phyloP scores from a whole-genome alignment of 129 eudicot genomes.

The Chrysanthemum lavandulifolium region DNA sequence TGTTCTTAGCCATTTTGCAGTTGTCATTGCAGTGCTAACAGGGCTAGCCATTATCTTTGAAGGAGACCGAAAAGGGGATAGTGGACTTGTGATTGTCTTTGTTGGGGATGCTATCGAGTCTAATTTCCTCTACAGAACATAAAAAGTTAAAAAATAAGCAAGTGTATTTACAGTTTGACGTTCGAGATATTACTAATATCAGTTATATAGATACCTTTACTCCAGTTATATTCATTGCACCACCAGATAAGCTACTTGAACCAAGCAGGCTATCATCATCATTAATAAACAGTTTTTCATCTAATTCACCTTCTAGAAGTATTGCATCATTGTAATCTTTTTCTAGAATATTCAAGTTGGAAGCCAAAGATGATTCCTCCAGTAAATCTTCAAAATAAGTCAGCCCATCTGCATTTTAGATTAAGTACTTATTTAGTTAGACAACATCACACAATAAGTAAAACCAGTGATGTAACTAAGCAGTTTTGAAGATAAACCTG shows the following conservation, averaged over 20 bases:
- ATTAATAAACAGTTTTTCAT: constrained; percentile 75
- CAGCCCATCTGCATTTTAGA: constrained; percentile 62
- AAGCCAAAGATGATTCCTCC: constrained; percentile 58
- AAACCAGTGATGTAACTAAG: constrained; percentile 5
- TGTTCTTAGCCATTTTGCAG: constrained; percentile 91
- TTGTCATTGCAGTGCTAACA: constrained; percentile 94
- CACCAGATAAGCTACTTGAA: constrained; percentile 89
- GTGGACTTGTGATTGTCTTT: constrained; percentile 78
- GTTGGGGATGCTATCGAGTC: constrained; percentile 80
- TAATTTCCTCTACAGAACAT: constrained; percentile 57
- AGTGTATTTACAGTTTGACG: not conserved
- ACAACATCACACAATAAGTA: not conserved
- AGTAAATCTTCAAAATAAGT: constrained; percentile 66
- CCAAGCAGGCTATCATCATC: constrained; percentile 86
- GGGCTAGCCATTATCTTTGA: constrained; percentile 68
- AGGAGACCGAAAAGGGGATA: constrained; percentile 90
- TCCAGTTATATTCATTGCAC: constrained; percentile 59
- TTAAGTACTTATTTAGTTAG: not conserved
- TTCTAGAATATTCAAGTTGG: constrained; percentile 59
- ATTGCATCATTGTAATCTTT: constrained; percentile 69
- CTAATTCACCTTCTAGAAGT: constrained; percentile 62
- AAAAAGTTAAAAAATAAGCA: constrained; percentile 2
- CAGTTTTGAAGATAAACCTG: constrained; percentile 44
- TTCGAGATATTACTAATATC: not conserved
- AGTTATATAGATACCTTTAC: constrained; percentile 60